A percentile compares a stretch with the other conserved stretches of the same genome.
Conservation (phyloP, 768 basidiomycete species). For the Rossbeevera mucosa region DNA sequence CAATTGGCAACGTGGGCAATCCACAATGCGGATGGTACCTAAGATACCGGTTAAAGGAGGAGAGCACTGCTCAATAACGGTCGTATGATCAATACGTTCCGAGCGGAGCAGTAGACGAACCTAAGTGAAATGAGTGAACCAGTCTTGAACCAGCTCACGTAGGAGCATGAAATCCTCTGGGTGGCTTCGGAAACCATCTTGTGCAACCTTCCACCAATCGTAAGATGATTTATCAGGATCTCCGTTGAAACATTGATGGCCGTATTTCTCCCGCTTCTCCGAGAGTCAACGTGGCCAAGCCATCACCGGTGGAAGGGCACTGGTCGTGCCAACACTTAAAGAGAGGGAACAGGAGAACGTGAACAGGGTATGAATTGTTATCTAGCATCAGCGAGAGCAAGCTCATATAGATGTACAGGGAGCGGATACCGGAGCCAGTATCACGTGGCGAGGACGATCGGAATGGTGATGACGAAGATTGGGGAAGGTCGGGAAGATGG, state of each 20-base stretch:
- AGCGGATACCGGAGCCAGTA: too few species aligned
- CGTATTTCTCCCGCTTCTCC: neutral
- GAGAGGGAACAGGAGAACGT: too few species aligned
- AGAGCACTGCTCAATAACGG: neutral
- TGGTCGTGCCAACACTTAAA: too few species aligned
- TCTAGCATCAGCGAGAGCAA: too few species aligned
- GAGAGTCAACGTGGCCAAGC: neutral
- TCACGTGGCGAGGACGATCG: too few species aligned
- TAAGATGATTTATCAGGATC: neutral
- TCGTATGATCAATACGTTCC: neutral
- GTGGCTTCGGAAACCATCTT: neutral
- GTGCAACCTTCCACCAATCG: neutral
- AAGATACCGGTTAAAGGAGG: neutral
- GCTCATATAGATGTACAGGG: too few species aligned
- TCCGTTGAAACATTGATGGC: neutral
- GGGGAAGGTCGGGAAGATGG: too few species aligned
- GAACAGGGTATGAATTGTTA: too few species aligned
- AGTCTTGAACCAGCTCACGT: conserved; percentile 1
- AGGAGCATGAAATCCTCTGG: neutral
- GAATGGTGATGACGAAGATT: too few species aligned
- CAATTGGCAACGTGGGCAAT: neutral
- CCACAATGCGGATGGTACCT: neutral
- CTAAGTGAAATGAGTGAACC: neutral
- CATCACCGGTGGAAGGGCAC: too few species aligned
- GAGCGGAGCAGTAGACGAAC: conserved; percentile 2